phyloP scores from a whole-genome alignment of 2,329 filamentous ascomycete genomes.

The Macrophomina phaseolina region DNA sequence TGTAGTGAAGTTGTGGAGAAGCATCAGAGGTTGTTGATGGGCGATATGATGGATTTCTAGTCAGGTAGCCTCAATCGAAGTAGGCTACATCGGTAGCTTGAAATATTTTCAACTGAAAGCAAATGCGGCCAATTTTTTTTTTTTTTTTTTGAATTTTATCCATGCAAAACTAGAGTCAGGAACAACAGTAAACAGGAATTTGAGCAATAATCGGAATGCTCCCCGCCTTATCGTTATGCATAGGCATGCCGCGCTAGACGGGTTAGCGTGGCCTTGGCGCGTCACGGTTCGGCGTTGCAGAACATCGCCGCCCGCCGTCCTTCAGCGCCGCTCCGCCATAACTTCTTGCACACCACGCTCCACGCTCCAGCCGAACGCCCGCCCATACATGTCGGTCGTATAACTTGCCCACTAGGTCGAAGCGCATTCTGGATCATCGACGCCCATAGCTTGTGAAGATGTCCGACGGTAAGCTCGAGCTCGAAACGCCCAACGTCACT shows the following conservation, averaged over 20 bases:
- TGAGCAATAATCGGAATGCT: no score
- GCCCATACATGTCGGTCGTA: conserved; percentile 25
- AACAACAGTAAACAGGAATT: no score
- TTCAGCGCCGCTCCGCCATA: conserved; percentile 9
- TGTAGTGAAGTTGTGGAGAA: conserved; percentile 81
- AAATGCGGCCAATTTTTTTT: no score
- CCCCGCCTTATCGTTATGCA: neutral
- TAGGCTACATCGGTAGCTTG: no score
- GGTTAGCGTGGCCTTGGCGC: conserved; percentile 25
- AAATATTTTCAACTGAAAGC: no score
- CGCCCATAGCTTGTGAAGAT: conserved; percentile 32
- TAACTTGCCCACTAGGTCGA: conserved; percentile 9
- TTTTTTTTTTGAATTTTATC: no score
- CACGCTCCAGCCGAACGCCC: conserved; percentile 3
- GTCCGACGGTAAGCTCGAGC: conserved; percentile 41
- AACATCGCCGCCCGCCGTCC: conserved; percentile 19
- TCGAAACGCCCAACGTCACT: conserved; percentile 1
- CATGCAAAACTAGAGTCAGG: no score
- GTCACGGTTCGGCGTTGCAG: conserved; percentile 19
- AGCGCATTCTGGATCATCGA: conserved; percentile 24
- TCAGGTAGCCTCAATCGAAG: no score
- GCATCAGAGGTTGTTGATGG: conserved; percentile 78
- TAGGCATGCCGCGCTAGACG: neutral
- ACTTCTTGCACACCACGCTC: conserved; percentile 7
- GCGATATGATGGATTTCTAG: conserved; percentile 59